Evolutionary conservation across 73 alveolate species (phyloP).

Genomic region (Stentor coeruleus): DNA sequence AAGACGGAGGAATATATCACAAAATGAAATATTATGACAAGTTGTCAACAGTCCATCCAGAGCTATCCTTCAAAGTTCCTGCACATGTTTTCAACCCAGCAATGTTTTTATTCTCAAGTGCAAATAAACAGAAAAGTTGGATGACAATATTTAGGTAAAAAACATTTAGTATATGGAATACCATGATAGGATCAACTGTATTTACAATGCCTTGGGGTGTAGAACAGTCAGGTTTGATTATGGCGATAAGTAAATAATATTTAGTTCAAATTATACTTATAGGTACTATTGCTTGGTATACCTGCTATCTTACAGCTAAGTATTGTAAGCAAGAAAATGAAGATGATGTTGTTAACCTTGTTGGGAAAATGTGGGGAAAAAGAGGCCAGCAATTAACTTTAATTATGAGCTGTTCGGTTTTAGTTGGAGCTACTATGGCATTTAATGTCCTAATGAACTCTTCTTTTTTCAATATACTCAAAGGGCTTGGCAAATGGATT

Average conservation of each 20-base stretch:
- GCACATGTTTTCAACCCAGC: slow-evolving; percentile 1
- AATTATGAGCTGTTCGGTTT: slow-evolving; percentile 18
- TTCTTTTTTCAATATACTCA: slow-evolving; percentile 51
- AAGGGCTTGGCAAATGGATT: slow-evolving; percentile 30
- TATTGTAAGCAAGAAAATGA: slow-evolving; percentile 38
- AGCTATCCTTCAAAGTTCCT: not conserved
- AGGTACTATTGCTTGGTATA: not conserved
- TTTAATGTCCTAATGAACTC: slow-evolving; percentile 59
- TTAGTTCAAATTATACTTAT: not conserved
- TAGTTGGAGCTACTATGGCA: slow-evolving; percentile 60
- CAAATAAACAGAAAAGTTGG: not conserved
- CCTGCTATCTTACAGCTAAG: slow-evolving; percentile 20
- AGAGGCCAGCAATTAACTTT: not conserved
- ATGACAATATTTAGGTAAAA: slow-evolving; percentile 3
- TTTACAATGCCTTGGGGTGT: slow-evolving; percentile 71
- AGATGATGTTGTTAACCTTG: slow-evolving; percentile 29
- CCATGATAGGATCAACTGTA: slow-evolving; percentile 79
- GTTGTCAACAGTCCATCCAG: not conserved
- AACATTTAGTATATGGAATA: slow-evolving; percentile 74
- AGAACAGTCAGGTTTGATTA: slow-evolving; percentile 60
- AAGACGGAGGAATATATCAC: slow-evolving; percentile 11
- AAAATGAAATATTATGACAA: not conserved
- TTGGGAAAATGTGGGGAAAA: not conserved
- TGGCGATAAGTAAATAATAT: slow-evolving; percentile 62
- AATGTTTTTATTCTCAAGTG: not conserved